phyloP scores from a whole-genome alignment of 2,329 filamentous ascomycete species.

The Cytospora paraplurivora region DNA sequence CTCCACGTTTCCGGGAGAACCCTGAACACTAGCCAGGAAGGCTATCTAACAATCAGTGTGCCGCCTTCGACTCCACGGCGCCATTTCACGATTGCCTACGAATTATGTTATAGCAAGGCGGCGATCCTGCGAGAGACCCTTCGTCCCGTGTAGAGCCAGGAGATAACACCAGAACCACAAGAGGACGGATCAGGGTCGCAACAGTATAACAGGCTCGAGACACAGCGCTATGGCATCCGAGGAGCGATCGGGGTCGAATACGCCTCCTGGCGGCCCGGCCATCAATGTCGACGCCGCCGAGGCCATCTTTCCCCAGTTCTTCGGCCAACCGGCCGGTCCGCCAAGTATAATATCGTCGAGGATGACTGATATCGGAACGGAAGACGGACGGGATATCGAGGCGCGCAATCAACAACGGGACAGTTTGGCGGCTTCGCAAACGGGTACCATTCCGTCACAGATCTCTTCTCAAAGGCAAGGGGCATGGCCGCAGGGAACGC shows the following conservation, averaged over 20 bases:
- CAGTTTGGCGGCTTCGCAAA: slow-evolving; percentile 46
- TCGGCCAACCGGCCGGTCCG: slow-evolving; percentile 49
- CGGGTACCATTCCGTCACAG: slow-evolving; percentile 56
- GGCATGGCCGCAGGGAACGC: slow-evolving; percentile 57
- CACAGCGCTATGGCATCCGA: slow-evolving; percentile 43
- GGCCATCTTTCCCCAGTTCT: slow-evolving; percentile 45
- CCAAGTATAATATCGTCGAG: slow-evolving; percentile 71
- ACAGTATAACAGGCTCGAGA: neutral
- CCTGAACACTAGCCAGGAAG: slow-evolving; percentile 8
- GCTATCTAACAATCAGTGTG: slow-evolving; percentile 6
- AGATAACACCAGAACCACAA: neutral
- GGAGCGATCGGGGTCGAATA: slow-evolving; percentile 40
- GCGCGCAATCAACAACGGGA: slow-evolving; percentile 35
- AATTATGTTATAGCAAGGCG: slow-evolving; percentile 20
- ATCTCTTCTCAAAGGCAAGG: slow-evolving; percentile 47
- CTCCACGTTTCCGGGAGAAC: slow-evolving; percentile 11
- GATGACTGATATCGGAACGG: slow-evolving; percentile 66
- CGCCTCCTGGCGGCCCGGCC: slow-evolving; percentile 33
- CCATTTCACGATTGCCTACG: neutral
- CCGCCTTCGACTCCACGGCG: slow-evolving; percentile 1
- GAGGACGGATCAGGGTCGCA: neutral
- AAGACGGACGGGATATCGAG: slow-evolving; percentile 53
- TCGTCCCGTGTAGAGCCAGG: slow-evolving; percentile 1
- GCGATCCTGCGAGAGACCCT: slow-evolving; percentile 10
- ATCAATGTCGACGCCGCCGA: slow-evolving; percentile 38